Evolutionary conservation across 805 yeast genomes (phyloP).

Genomic region (Cyberlindnera samutprakarnensis): DNA sequence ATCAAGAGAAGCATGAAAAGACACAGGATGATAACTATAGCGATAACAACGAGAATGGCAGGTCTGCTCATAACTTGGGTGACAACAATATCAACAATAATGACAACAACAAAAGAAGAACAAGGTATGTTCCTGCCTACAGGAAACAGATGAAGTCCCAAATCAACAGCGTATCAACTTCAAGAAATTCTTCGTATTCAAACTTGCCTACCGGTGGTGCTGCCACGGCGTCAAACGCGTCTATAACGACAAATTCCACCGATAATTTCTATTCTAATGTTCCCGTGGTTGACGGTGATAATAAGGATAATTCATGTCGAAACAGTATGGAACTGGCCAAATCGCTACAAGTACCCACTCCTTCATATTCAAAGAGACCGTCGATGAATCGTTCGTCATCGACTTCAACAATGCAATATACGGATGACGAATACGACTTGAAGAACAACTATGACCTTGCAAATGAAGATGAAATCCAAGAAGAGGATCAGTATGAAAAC

Average conservation of each 20-base stretch:
- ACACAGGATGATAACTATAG: too few relatives aligned
- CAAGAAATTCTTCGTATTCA: conserved; percentile 17
- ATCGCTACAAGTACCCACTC: conserved; percentile 20
- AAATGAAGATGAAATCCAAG: conserved; percentile 28
- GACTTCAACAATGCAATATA: conserved; percentile 6
- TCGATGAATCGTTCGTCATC: conserved; percentile 8
- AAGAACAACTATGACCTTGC: conserved; percentile 26
- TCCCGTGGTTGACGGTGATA: conserved; percentile 17
- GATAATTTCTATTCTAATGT: conserved; percentile 19
- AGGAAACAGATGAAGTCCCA: conserved; percentile 26
- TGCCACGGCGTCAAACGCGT: conserved; percentile 15
- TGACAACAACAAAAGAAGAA: too few relatives aligned
- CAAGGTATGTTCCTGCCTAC: conserved; percentile 30
- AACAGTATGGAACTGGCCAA: conserved; percentile 17
- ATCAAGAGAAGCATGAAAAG: background rate
- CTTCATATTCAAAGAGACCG: conserved; percentile 17
- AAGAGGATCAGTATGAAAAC: conserved; percentile 38
- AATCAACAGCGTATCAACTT: conserved; percentile 15
- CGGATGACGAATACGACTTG: conserved; percentile 20
- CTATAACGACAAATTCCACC: conserved; percentile 19
- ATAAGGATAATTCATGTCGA: conserved; percentile 4
- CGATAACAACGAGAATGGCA: too few relatives aligned
- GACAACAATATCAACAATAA: too few relatives aligned
- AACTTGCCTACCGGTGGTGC: conserved; percentile 8
- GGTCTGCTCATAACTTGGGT: too few relatives aligned